These are phyloP conservation scores for Brassica rapa DNA, from an alignment of 345 rosid genomes.

Conservation along the genomic window DNA sequence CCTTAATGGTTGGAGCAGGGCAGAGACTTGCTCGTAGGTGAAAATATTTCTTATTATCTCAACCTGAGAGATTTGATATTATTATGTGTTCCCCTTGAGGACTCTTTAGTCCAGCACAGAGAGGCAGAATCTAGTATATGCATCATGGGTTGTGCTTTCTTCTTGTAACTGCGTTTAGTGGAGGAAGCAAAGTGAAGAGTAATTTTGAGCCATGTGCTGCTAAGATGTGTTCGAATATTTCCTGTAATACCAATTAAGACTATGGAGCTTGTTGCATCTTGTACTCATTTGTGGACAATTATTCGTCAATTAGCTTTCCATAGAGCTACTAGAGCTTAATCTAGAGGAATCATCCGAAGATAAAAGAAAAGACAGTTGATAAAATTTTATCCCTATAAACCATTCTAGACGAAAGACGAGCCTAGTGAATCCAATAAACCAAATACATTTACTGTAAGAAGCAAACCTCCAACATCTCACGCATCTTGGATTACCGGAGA, in stretches of 20 bases:
- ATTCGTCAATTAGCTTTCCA: not conserved
- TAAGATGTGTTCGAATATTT: conserved; percentile 2
- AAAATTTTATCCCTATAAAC: not conserved
- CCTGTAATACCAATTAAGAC: conserved; percentile 16
- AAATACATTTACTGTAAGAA: not conserved
- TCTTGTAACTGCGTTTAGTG: conserved; percentile 16
- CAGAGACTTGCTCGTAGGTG: conserved; percentile 76
- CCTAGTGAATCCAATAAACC: not conserved
- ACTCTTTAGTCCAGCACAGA: conserved; percentile 2
- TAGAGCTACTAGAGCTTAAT: not conserved
- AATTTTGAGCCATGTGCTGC: not conserved
- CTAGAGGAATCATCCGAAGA: not conserved
- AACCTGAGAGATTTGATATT: not conserved
- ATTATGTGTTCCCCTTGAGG: not conserved
- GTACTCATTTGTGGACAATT: not conserved
- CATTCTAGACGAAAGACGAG: not conserved
- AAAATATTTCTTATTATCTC: conserved; percentile 33
- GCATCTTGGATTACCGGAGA: not conserved
- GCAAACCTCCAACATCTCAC: not conserved
- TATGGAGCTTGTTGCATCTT: conserved; percentile 4
- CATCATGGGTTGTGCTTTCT: conserved; percentile 6
- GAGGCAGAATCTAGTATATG: not conserved
- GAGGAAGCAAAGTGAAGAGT: not conserved
- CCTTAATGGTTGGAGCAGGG: conserved; percentile 76
- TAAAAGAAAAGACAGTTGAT: not conserved